Conservation (phyloP, 192 early-diverging fungal genomes). For the Rhizophagus clarus region DNA sequence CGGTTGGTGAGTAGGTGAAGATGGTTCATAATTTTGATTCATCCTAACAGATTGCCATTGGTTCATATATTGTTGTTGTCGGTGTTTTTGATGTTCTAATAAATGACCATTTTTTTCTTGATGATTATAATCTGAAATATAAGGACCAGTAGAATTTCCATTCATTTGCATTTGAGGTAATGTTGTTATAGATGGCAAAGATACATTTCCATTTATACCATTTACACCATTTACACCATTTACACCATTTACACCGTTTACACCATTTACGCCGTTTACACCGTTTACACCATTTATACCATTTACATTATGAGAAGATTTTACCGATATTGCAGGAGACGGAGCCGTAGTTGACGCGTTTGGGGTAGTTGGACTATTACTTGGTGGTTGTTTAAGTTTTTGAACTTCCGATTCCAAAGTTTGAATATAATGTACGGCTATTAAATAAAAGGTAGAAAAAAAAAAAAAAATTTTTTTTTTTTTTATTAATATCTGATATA, state of each 20-base stretch:
- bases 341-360: neutral
- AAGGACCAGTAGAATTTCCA: neutral
- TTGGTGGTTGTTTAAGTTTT: constrained; percentile 2
- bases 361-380: neutral
- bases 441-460: neutral
- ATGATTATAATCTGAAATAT: neutral
- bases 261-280: no score
- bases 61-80: neutral
- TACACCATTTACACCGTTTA: no score
- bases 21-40: neutral
- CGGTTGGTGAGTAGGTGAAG: neutral
- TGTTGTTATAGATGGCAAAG: neutral
- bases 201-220: neutral
- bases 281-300: no score
- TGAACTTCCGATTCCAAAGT: neutral
- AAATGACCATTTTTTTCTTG: neutral
- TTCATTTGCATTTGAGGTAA: neutral
- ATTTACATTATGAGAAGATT: neutral
- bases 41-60: neutral
- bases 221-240: no score
- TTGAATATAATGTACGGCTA: constrained; percentile 22
- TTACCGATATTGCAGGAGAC: neutral
- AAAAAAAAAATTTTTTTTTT: neutral
- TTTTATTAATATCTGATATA: constrained; percentile 2
- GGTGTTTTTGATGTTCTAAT: neutral